Evolutionary conservation across 148 eudicot genomes (phyloP).

Genomic region (Simmondsia chinensis): DNA sequence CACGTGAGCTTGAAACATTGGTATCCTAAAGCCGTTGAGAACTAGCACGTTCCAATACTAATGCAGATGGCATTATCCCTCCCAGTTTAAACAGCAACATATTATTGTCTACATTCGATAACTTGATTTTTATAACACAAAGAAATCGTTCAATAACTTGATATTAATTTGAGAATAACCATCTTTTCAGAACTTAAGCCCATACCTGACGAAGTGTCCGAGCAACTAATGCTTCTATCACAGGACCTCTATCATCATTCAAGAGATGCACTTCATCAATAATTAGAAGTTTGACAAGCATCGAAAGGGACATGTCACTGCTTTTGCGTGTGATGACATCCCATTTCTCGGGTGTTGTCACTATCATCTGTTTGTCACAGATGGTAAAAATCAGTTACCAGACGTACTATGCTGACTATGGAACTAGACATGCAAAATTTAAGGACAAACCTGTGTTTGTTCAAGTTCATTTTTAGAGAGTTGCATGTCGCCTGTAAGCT

Average conservation of each 20-base stretch:
- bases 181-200: not conserved
- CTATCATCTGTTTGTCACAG: slow-evolving; percentile 69
- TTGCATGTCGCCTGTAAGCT: slow-evolving; percentile 99
- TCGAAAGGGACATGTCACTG: slow-evolving; percentile 94
- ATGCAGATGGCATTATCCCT: too few relatives aligned
- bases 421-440: not conserved
- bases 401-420: not conserved
- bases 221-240: slow-evolving; percentile 97
- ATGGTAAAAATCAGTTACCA: slow-evolving; percentile 3
- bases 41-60: too few relatives aligned
- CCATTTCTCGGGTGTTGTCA: slow-evolving; percentile 99
- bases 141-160: too few relatives aligned
- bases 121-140: too few relatives aligned
- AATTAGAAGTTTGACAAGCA: slow-evolving; percentile 91
- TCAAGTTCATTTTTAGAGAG: slow-evolving; percentile 87
- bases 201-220: slow-evolving; percentile 96
- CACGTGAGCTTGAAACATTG: too few relatives aligned
- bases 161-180: not conserved
- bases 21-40: too few relatives aligned
- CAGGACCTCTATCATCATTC: slow-evolving; percentile 98
- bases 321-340: slow-evolving; percentile 99
- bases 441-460: slow-evolving; percentile 71
- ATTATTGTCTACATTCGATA: too few relatives aligned
- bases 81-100: too few relatives aligned
- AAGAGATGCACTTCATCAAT: slow-evolving; percentile 98